A percentile compares a stretch with the other conserved stretches of the same genome.
Evolutionary conservation across 108 stramenopile species (phyloP).

Genomic region (Fistulifera pelliculosa): DNA sequence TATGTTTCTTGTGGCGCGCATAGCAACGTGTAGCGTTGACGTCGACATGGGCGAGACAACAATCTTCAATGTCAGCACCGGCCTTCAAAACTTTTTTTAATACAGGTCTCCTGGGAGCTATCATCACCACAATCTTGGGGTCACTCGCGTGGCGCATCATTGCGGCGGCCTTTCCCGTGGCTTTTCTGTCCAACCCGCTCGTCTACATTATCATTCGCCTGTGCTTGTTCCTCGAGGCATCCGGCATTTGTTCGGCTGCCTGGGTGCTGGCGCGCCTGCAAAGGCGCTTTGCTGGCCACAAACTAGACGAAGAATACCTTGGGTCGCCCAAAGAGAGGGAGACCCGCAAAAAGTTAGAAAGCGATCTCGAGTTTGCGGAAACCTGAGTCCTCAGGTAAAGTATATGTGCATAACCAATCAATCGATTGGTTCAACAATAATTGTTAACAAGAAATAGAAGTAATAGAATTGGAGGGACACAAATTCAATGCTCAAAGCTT

Average conservation of each 20-base stretch:
- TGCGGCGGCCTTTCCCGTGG: conserved; percentile 38
- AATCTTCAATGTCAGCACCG: conserved; percentile 35
- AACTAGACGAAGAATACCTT: conserved; percentile 34
- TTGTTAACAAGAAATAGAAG: too few relatives aligned
- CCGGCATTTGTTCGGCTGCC: conserved; percentile 40
- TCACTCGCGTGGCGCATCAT: conserved; percentile 44
- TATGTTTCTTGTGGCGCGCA: conserved; percentile 50
- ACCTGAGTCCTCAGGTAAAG: too few relatives aligned
- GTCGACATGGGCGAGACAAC: conserved; percentile 13
- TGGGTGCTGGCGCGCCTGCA: conserved; percentile 26
- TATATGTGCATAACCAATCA: too few relatives aligned
- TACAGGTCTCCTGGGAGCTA: conserved; percentile 40
- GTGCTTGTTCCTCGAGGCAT: conserved; percentile 33
- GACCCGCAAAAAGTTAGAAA: too few relatives aligned
- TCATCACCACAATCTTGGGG: conserved; percentile 44
- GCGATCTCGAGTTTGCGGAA: too few relatives aligned
- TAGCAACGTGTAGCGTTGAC: conserved; percentile 28
- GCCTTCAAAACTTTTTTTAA: conserved; percentile 46
- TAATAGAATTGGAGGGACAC: too few relatives aligned
- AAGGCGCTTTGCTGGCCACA: conserved; percentile 18
- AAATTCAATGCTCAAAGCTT: too few relatives aligned
- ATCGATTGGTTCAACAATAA: too few relatives aligned
- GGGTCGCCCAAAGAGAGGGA: conserved; percentile 1
- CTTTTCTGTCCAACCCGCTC: conserved; percentile 42
- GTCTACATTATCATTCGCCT: conserved; percentile 35